phyloP scores from a whole-genome alignment of 1,284 basidiomycete genomes.

The Leccinum subrobustum region DNA sequence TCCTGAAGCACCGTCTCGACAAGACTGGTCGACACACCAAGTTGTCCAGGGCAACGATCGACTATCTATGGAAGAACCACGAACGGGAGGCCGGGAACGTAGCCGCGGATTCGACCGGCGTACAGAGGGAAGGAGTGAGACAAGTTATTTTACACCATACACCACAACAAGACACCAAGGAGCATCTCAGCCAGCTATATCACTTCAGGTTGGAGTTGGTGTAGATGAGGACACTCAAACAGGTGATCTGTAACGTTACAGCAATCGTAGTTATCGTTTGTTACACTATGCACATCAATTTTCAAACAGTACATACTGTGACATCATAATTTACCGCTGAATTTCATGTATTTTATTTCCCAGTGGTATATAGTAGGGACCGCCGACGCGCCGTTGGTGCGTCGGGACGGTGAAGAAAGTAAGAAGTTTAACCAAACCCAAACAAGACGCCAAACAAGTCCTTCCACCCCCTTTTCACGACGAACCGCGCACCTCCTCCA shows the following conservation, averaged over 20 bases:
- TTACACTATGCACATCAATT: no score
- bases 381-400: neutral
- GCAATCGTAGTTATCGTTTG: no score
- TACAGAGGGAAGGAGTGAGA: neutral
- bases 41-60: no score
- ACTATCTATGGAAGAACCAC: neutral
- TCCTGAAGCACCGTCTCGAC: no score
- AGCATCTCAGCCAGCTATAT: neutral
- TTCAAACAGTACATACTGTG: no score
- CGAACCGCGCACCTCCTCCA: slow-evolving; percentile 43
- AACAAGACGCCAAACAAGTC: slow-evolving; percentile 48
- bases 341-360: no score
- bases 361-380: neutral
- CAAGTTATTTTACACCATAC: neutral
- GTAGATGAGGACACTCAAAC: neutral
- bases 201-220: neutral
- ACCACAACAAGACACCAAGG: neutral
- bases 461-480: slow-evolving; percentile 49
- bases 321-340: no score
- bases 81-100: neutral
- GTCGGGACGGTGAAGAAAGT: neutral
- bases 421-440: slow-evolving; percentile 34
- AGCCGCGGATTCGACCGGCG: no score
- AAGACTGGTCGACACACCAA: no score
- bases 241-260: neutral